A percentile compares a stretch with the other conserved stretches of the same genome.
Evolutionary conservation across 2,329 filamentous ascomycete genomes (phyloP).

Genomic region (Colletotrichum sp.): DNA sequence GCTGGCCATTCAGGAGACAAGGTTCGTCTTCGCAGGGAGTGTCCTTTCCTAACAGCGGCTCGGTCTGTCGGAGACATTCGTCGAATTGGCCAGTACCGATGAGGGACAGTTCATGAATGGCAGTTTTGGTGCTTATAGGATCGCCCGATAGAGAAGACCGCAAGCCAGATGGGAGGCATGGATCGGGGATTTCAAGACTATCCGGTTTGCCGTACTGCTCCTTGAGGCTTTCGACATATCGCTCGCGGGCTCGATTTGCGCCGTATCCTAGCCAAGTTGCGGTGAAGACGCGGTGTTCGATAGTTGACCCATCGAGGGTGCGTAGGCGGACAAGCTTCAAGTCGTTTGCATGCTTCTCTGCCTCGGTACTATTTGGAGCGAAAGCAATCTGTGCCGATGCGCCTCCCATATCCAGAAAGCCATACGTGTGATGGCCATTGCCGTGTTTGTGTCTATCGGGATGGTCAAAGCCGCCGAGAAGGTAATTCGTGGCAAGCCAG

Average conservation of each 20-base stretch:
- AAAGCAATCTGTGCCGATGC: constrained; percentile 98
- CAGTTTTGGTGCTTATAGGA: constrained; percentile 40
- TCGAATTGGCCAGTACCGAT: constrained; percentile 87
- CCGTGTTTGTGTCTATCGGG: constrained; percentile 79
- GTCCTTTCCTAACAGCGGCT: constrained; percentile 88
- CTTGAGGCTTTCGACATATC: constrained; percentile 81
- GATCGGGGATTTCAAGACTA: constrained; percentile 79
- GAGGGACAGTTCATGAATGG: constrained; percentile 55
- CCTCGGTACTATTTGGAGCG: constrained; percentile 90
- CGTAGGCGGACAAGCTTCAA: constrained; percentile 85
- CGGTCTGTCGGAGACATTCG: constrained; percentile 82
- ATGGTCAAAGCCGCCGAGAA: constrained; percentile 87
- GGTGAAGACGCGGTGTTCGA: constrained; percentile 91
- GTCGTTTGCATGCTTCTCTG: constrained; percentile 87
- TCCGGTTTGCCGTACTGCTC: constrained; percentile 65
- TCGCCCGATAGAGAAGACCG: constrained; percentile 76
- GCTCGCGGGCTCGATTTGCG: constrained; percentile 87
- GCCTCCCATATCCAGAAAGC: constrained; percentile 97
- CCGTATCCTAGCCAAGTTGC: constrained; percentile 97
- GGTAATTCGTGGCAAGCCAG: constrained; percentile 96
- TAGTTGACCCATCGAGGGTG: constrained; percentile 75
- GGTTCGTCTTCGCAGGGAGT: constrained; percentile 81
- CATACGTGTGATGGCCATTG: constrained; percentile 91
- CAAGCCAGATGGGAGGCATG: constrained; percentile 84
- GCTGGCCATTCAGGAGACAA: constrained; percentile 88